Base-by-base conservation (phyloP, 1,284 basidiomycete genomes). In the Takashimella tepidaria region DNA sequence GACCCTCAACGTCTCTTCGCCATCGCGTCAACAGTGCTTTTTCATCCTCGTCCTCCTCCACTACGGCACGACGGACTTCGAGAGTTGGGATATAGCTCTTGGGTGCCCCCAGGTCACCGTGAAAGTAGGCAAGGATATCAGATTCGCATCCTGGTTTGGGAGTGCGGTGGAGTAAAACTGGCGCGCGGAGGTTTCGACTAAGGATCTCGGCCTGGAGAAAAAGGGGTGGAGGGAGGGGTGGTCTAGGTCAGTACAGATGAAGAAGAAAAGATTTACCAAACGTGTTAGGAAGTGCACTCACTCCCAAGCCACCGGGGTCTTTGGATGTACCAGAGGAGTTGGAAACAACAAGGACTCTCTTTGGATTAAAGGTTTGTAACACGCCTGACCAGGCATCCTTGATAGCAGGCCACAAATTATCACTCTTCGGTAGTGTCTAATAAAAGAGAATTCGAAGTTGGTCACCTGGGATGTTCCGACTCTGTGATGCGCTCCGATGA, bases 331-430 rank as follows among this genome's bases (percentile, higher is more conserved):
- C 95, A 1, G 91, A 91, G 22, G 92, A 92, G 72, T 98, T 98
- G 74, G 89, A 92, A 41, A 98, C 92, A 50, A 98, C 84, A 57
- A 98, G 79, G 10, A 98, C 83, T 58, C 91, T 87, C 0, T 81
- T 81, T 21, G 83, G 79, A 0, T 88, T 89, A 67, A 97, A 97
- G 0, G 83, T 81, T 41, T 78, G 69, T 43, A 83, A 77, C 54
- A 91, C 87, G 63, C 84, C 80, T 31, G 78, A 70, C 92, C 92
- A 98, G 3, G 87, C 83, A n/a, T 82, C 84, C 86, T 71, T 82
- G 73, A 24, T 91, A 55, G 88, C 84, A 1, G 87, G 87, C 16
- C 87, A 83, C 21, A 92, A 77, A 4, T 75, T 72, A 64, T 93
- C 90, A 49, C 79, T 72, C 68, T 89, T 78, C 0, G 90, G 90